Conservation (phyloP, 768 basidiomycete genomes). For the Tulasnella sp. region DNA sequence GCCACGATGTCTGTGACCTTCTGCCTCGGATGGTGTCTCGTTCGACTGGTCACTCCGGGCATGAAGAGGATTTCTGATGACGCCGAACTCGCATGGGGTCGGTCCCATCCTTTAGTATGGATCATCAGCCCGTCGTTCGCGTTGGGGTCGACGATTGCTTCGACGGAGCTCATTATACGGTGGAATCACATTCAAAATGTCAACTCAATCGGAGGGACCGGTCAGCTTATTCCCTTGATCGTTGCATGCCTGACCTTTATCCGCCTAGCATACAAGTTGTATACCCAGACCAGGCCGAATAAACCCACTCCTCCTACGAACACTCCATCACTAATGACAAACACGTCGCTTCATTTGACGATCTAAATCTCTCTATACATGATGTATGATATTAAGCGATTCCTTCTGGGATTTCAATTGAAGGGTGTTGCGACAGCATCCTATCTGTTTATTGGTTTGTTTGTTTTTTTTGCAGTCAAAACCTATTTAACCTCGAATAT, state of each 20-base stretch:
- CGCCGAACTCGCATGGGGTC: not conserved
- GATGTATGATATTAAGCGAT: too few species aligned
- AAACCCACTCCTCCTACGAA: too few species aligned
- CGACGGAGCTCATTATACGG: not conserved
- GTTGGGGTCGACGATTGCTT: not conserved
- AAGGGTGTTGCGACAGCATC: too few species aligned
- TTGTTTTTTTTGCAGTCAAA: too few species aligned
- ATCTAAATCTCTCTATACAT: too few species aligned
- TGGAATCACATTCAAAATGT: not conserved
- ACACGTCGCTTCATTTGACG: too few species aligned
- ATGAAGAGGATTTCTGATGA: not conserved
- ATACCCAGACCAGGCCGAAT: too few species aligned
- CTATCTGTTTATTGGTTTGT: too few species aligned
- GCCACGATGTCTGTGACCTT: not conserved
- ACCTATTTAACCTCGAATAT: too few species aligned
- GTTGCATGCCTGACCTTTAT: not conserved
- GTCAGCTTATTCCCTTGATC: not conserved
- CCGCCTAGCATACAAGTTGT: not conserved
- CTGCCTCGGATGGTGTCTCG: not conserved
- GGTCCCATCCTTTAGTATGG: not conserved
- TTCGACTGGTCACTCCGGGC: not conserved
- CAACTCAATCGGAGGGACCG: constrained; percentile 29
- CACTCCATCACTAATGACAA: too few species aligned
- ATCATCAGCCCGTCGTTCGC: not conserved
- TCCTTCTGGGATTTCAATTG: too few species aligned